Evolutionary conservation across 2,329 filamentous ascomycete species (phyloP), one percentile per base, ranked within the genome.

Genomic region (Parastagonospora avenae): DNA sequence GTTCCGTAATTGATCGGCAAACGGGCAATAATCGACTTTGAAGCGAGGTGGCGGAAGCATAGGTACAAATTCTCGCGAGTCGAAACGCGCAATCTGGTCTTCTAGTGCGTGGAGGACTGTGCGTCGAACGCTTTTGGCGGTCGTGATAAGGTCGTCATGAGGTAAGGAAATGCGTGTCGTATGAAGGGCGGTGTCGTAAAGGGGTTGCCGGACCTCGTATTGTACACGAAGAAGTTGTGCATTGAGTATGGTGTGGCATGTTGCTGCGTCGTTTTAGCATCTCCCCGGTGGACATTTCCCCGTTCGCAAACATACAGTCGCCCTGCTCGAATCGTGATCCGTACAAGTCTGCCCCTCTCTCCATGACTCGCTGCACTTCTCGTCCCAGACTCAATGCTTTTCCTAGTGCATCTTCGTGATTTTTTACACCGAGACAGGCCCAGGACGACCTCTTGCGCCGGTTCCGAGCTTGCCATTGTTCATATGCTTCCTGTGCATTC

Each of bases 31-130:
- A 7, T 65, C 55, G 7, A 73, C 60, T 15, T 65, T 71, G 58
- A 73, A 72, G 12, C 68, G 67, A 15, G 70, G 70, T 19, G 66
- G 68, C 32, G 70, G 68, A 4, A 73, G 62, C 15, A 66, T 48
- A 7, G 64, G 57, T 2, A 55, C 46, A 7, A 55, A 53, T 2
- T 52, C 50, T 2, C 57, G 61, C 8, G 60, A 54, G 37, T 57
- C 54, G 15, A 72, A 60, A 15, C 68, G 68, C 3, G 55, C 49
- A 39, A 63, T 62, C 50, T 69, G 67, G 30, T 66, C 69, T 10
- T 61, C 65, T 2, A 73, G 44, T 1, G 70, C 68, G 12, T 58
- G 53, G 2, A 71, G 57, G 33, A 67, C 70, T 24, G 63, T 63
- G 14, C 70, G 68, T n/a, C 69, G 67, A 24, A 71, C 57, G 38